Conservation (phyloP, 2,329 filamentous ascomycete genomes). For the Chaetomium globosum region DNA sequence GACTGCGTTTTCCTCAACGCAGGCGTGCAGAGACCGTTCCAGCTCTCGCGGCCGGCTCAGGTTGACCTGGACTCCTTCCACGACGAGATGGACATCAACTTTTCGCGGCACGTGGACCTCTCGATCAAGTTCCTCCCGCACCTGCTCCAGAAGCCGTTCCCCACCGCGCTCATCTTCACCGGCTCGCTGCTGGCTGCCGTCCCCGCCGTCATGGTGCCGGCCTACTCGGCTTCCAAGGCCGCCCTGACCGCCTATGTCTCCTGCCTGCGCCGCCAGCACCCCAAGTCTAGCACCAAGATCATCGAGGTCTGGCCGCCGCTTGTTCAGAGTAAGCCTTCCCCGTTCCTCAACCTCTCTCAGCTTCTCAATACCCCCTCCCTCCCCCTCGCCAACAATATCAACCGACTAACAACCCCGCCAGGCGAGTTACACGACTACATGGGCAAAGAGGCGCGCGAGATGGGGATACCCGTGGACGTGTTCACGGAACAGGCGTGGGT, state of each 20-base stretch:
- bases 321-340: constrained; percentile 8
- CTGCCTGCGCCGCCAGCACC: constrained; percentile 12
- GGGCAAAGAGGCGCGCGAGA: not conserved
- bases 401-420: not conserved
- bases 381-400: not conserved
- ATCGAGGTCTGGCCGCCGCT: constrained; percentile 19
- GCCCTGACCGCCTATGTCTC: constrained; percentile 47
- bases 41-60: constrained; percentile 49
- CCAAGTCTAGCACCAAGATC: not conserved
- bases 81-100: constrained; percentile 37
- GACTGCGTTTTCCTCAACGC: constrained; percentile 62
- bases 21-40: constrained; percentile 53
- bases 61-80: constrained; percentile 44
- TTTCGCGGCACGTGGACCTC: constrained; percentile 32
- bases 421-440: constrained; percentile 22
- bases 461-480: constrained; percentile 13
- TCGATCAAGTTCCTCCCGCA: constrained; percentile 34
- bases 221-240: constrained; percentile 58
- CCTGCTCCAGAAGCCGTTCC: constrained; percentile 41
- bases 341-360: not conserved
- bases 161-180: constrained; percentile 37
- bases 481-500: constrained; percentile 15
- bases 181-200: constrained; percentile 47
- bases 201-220: constrained; percentile 43
- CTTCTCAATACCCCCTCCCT: not conserved